A percentile compares a stretch with the other conserved stretches of the same genome.
phyloP scores from a whole-genome alignment of 2,329 filamentous ascomycete genomes.

The Trichoderma citrinoviride region DNA sequence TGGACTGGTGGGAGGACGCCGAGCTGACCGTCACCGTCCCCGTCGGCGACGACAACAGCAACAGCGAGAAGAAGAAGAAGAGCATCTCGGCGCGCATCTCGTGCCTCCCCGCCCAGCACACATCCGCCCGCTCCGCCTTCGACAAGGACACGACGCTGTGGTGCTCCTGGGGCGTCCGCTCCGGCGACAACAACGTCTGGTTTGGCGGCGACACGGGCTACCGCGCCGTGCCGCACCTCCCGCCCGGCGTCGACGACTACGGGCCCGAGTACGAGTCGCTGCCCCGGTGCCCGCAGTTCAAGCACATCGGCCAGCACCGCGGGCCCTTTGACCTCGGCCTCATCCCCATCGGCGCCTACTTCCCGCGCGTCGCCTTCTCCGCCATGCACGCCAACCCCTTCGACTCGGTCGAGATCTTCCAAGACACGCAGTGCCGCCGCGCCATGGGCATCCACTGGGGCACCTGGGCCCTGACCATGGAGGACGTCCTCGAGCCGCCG shows the following conservation, averaged over 20 bases:
- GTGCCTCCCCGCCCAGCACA: constrained; percentile 83
- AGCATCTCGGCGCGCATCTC: constrained; percentile 68
- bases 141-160: constrained; percentile 79
- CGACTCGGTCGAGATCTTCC: constrained; percentile 86
- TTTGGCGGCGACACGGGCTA: constrained; percentile 94
- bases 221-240: constrained; percentile 66
- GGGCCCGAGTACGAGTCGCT: constrained; percentile 61
- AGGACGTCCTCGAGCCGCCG: constrained; percentile 83
- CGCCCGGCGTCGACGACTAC: constrained; percentile 66
- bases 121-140: constrained; percentile 63
- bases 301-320: constrained; percentile 72
- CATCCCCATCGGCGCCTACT: constrained; percentile 91
- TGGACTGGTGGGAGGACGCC: constrained; percentile 93
- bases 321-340: constrained; percentile 89
- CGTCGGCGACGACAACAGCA: constrained; percentile 28
- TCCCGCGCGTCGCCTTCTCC: constrained; percentile 69
- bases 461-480: constrained; percentile 80
- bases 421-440: constrained; percentile 71
- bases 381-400: constrained; percentile 82
- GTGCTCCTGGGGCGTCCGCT: constrained; percentile 79
- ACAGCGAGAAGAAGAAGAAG: constrained; percentile 23
- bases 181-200: constrained; percentile 74
- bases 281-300: constrained; percentile 79
- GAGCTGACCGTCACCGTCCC: constrained; percentile 59
- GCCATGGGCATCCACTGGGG: constrained; percentile 94